Conservation (phyloP, 2,329 filamentous ascomycete genomes). For the Phaeosphaeria sp. region DNA sequence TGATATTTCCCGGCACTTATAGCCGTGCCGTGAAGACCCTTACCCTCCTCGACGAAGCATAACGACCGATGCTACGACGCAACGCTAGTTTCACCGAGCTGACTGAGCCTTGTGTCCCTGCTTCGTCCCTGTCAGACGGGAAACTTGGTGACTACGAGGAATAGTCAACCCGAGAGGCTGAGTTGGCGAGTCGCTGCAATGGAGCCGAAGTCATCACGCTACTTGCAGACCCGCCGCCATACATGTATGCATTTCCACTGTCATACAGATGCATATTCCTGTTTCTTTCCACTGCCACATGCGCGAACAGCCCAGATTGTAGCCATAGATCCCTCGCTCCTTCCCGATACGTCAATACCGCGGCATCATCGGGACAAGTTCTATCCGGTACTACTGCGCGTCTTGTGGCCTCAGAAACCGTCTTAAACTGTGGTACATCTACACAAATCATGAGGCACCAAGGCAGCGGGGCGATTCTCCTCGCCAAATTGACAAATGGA, state of each 20-base stretch:
- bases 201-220: background rate
- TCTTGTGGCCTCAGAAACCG: background rate
- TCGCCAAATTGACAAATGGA: conserved; percentile 9
- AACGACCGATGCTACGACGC: background rate
- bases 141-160: background rate
- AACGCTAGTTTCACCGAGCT: background rate
- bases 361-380: background rate
- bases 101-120: background rate
- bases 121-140: background rate
- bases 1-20: background rate
- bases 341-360: background rate
- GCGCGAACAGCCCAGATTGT: background rate
- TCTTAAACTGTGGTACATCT: background rate
- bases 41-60: background rate
- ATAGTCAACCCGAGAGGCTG: background rate
- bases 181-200: background rate
- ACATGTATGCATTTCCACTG: background rate
- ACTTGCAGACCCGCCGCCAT: background rate
- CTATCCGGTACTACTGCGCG: background rate
- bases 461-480: conserved; percentile 6
- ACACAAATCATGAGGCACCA: conserved; percentile 8
- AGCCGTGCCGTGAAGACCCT: background rate
- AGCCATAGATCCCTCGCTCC: background rate
- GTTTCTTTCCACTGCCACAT: background rate
- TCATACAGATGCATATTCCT: conserved; percentile 9